These are phyloP conservation scores for Achaetomiella virescens DNA, from an alignment of 495 filamentous ascomycete genomes.

Conservation along the genomic window DNA sequence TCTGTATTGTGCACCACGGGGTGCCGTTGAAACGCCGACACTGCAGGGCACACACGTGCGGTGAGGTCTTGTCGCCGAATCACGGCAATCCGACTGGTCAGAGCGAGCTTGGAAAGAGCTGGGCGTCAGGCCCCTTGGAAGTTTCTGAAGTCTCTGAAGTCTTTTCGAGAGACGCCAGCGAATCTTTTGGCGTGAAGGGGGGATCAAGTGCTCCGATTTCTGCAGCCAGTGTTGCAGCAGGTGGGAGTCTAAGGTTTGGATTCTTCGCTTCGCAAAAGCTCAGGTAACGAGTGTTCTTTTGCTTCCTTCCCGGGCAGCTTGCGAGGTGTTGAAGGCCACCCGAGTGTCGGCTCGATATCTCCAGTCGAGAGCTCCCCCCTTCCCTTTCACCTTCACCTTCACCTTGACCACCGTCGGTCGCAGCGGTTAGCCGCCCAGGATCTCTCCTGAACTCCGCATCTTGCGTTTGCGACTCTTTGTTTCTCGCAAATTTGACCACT, in stretches of 20 bases:
- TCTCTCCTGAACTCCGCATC: neutral
- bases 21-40: slow-evolving; percentile 7
- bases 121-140: too few relatives aligned
- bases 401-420: neutral
- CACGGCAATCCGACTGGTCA: neutral
- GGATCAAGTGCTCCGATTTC: too few relatives aligned
- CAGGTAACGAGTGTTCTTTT: neutral
- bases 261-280: too few relatives aligned
- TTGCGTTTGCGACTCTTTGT: neutral
- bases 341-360: too few relatives aligned
- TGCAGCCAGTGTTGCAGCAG: neutral
- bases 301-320: neutral
- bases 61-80: neutral
- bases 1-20: neutral
- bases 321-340: neutral
- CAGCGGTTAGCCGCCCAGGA: neutral
- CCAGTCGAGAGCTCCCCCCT: too few relatives aligned
- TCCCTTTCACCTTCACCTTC: neutral
- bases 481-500: neutral
- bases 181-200: too few relatives aligned
- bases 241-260: neutral
- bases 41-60: slow-evolving; percentile 7
- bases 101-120: neutral
- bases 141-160: too few relatives aligned
- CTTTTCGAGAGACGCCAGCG: too few relatives aligned